These are phyloP conservation scores for Agaricus sinodeliciosus DNA, from an alignment of 768 basidiomycete species.

Conservation along the genomic window DNA sequence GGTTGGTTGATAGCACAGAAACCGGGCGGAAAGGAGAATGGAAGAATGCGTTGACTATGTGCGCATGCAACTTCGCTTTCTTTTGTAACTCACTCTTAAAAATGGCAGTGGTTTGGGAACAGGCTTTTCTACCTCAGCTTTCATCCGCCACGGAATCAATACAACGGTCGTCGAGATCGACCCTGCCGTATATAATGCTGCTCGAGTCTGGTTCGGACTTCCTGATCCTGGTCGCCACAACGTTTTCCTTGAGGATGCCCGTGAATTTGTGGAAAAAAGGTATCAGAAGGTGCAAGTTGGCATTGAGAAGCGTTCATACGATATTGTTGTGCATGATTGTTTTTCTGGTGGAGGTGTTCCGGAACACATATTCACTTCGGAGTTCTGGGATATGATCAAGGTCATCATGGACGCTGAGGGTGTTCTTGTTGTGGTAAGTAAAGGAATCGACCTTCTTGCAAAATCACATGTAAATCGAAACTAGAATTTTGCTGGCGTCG, in stretches of 20 bases:
- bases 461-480: background rate
- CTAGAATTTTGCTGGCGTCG: slow-evolving; percentile 81
- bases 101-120: slow-evolving; percentile 74
- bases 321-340: slow-evolving; percentile 83
- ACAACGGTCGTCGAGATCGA: slow-evolving; percentile 93
- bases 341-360: slow-evolving; percentile 95
- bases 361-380: slow-evolving; percentile 71
- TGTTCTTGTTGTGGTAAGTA: slow-evolving; percentile 72
- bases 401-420: slow-evolving; percentile 60
- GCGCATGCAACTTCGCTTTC: slow-evolving; percentile 18
- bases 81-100: slow-evolving; percentile 1
- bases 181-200: slow-evolving; percentile 81
- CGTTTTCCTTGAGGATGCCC: slow-evolving; percentile 75
- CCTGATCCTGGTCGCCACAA: slow-evolving; percentile 50
- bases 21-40: slow-evolving; percentile 26
- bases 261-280: slow-evolving; percentile 54
- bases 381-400: slow-evolving; percentile 78
- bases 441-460: background rate
- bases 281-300: slow-evolving; percentile 20
- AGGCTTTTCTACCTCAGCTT: slow-evolving; percentile 74
- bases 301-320: slow-evolving; percentile 37
- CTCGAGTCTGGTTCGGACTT: slow-evolving; percentile 75
- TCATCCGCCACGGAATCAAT: slow-evolving; percentile 59
- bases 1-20: slow-evolving; percentile 53
- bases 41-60: slow-evolving; percentile 71